These are phyloP conservation scores for Diaporthe ilicicola DNA, from an alignment of 2,329 filamentous ascomycete genomes.

Conservation along the genomic window DNA sequence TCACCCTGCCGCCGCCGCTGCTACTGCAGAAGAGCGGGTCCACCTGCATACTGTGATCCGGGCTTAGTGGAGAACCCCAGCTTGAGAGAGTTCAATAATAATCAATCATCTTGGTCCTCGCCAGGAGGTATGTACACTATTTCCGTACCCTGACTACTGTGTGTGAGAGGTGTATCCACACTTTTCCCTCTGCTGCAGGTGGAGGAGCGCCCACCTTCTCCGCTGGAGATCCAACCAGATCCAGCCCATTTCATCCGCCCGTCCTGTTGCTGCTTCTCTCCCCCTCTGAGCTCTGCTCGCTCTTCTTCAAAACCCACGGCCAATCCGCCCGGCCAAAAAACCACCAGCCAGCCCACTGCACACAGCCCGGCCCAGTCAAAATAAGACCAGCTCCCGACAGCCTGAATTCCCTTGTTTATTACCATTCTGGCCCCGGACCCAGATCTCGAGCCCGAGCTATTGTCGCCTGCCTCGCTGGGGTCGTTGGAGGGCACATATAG, in stretches of 20 bases:
- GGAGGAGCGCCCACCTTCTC: constrained; percentile 20
- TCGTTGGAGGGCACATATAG: constrained; percentile 9
- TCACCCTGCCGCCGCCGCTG: constrained; percentile 17
- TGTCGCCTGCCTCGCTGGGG: constrained; percentile 10
- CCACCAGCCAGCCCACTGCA: background rate
- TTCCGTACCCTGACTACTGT: constrained; percentile 16
- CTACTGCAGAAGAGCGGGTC: constrained; percentile 27
- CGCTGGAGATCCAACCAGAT: constrained; percentile 29
- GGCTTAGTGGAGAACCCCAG: constrained; percentile 29
- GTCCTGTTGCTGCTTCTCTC: background rate
- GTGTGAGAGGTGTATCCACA: constrained; percentile 20
- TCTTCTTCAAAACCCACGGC: constrained; percentile 7
- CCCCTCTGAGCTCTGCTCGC: background rate
- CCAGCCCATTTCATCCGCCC: constrained; percentile 20
- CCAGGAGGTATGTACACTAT: constrained; percentile 23
- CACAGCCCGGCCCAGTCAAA: constrained; percentile 8
- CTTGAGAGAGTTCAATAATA: constrained; percentile 23
- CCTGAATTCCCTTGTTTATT: constrained; percentile 6
- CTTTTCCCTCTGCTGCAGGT: constrained; percentile 13
- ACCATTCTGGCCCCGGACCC: background rate
- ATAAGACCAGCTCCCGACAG: constrained; percentile 3
- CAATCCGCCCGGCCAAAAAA: background rate
- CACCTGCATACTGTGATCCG: constrained; percentile 13
- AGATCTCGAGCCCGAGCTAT: constrained; percentile 21
- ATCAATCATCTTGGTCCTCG: constrained; percentile 13